Percentiles rank a stretch among this genome's conserved stretches.
phyloP scores from a whole-genome alignment of 768 basidiomycete genomes.

The Lentinula sp. region DNA sequence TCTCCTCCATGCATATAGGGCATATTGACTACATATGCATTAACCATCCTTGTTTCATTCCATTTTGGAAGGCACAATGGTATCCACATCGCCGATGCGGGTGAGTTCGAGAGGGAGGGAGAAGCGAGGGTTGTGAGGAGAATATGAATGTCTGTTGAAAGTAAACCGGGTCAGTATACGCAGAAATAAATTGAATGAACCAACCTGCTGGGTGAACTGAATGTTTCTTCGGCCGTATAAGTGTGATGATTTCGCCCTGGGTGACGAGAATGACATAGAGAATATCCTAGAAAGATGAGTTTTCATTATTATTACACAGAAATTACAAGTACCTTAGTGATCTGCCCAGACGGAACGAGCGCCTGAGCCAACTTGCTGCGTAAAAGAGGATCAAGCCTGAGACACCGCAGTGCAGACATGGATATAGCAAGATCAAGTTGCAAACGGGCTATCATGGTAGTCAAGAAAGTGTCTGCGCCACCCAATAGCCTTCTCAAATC shows the following conservation, averaged over 20 bases:
- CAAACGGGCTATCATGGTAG: conserved; percentile 60
- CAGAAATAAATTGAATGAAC: conserved; percentile 8
- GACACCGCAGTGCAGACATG: conserved; percentile 74
- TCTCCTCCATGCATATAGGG: not conserved
- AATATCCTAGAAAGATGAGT: conserved; percentile 52
- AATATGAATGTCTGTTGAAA: conserved; percentile 76
- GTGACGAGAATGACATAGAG: conserved; percentile 89
- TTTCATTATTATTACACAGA: not conserved
- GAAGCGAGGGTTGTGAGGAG: conserved; percentile 87
- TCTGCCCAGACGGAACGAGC: conserved; percentile 74
- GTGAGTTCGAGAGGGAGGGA: conserved; percentile 71
- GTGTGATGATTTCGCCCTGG: conserved; percentile 70
- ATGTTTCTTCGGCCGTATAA: conserved; percentile 87
- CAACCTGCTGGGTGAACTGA: conserved; percentile 90
- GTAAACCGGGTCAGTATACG: not conserved
- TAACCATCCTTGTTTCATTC: conserved; percentile 83
- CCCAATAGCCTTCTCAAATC: conserved; percentile 74
- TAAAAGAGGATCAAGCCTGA: conserved; percentile 64
- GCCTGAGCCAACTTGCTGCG: conserved; percentile 75
- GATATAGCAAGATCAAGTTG: conserved; percentile 80
- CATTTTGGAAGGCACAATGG: conserved; percentile 96
- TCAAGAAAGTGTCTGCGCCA: conserved; percentile 78
- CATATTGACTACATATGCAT: conserved; percentile 80
- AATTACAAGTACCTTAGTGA: conserved; percentile 45
- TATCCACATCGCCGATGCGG: conserved; percentile 85